Percentiles rank a stretch among this genome's conserved stretches.
Evolutionary conservation across 345 rosid species (phyloP).

Genomic region (Arabis alpina): DNA sequence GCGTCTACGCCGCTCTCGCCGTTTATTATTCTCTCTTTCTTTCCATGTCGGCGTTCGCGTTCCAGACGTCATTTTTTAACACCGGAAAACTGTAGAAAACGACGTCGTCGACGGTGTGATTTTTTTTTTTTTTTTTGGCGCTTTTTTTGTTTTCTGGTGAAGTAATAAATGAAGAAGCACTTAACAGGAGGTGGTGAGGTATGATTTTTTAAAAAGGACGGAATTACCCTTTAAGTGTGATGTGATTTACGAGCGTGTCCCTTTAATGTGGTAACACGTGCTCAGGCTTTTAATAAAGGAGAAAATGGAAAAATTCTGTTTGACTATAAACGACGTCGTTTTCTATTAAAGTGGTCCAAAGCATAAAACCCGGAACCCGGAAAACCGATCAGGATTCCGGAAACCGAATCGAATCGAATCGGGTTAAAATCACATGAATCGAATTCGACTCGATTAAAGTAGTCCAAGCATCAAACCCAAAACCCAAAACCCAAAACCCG

Average conservation of each 20-base stretch:
- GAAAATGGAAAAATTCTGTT: slow-evolving; percentile 20
- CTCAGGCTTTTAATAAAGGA: slow-evolving; percentile 50
- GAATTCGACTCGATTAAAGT: background rate
- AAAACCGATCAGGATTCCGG: too few relatives aligned
- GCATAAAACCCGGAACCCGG: too few relatives aligned
- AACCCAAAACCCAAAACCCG: too few relatives aligned
- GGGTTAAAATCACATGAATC: too few relatives aligned
- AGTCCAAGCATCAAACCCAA: too few relatives aligned
- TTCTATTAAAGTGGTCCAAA: background rate
- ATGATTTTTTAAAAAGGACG: slow-evolving; percentile 4
- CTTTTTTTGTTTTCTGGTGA: slow-evolving; percentile 25
- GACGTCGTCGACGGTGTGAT: too few relatives aligned
- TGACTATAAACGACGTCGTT: slow-evolving; percentile 13
- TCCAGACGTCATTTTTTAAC: slow-evolving; percentile 72
- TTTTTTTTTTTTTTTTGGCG: slow-evolving; percentile 19
- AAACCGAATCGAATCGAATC: too few relatives aligned
- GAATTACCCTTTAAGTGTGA: slow-evolving; percentile 10
- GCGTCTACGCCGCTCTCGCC: slow-evolving; percentile 84
- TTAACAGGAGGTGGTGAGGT: slow-evolving; percentile 29
- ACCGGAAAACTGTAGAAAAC: background rate
- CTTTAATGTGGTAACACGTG: slow-evolving; percentile 64
- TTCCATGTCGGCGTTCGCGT: slow-evolving; percentile 96
- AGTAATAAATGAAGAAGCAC: slow-evolving; percentile 42
- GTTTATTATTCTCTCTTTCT: slow-evolving; percentile 97
- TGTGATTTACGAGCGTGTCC: slow-evolving; percentile 36